These are phyloP conservation scores for Alternaria sp. DNA, from an alignment of 2,329 filamentous ascomycete genomes.

Conservation along the genomic window DNA sequence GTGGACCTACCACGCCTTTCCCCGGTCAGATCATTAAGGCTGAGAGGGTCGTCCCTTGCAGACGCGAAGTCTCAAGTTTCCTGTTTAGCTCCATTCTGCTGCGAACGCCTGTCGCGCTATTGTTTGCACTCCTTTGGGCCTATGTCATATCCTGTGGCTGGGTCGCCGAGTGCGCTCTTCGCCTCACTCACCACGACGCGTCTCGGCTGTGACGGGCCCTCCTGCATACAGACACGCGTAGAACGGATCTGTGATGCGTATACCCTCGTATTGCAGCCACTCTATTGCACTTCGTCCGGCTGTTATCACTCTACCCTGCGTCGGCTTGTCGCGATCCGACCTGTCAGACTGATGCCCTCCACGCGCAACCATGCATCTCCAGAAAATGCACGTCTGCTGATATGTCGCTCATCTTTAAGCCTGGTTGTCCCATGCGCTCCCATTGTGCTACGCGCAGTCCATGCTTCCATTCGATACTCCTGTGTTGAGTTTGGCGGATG, in stretches of 20 bases:
- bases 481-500: background rate
- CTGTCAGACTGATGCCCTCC: background rate
- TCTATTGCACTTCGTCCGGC: background rate
- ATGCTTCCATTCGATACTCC: background rate
- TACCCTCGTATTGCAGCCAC: background rate
- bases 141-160: slow-evolving; percentile 11
- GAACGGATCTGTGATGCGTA: slow-evolving; percentile 4
- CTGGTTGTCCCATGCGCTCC: background rate
- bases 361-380: background rate
- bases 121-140: background rate
- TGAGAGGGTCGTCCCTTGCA: slow-evolving; percentile 17
- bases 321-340: background rate
- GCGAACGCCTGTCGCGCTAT: slow-evolving; percentile 19
- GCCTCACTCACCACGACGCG: slow-evolving; percentile 2
- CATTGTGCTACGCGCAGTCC: background rate
- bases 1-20: slow-evolving; percentile 5
- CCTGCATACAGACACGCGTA: background rate
- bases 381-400: background rate
- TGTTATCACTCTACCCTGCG: background rate
- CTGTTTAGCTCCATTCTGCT: slow-evolving; percentile 13
- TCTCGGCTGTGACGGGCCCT: slow-evolving; percentile 4
- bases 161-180: background rate
- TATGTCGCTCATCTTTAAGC: background rate
- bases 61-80: slow-evolving; percentile 14
- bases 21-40: slow-evolving; percentile 11